Evolutionary conservation across 2,329 filamentous ascomycete genomes (phyloP), one percentile per base, ranked within the genome.

Genomic region (Sporothrix schenckii): DNA sequence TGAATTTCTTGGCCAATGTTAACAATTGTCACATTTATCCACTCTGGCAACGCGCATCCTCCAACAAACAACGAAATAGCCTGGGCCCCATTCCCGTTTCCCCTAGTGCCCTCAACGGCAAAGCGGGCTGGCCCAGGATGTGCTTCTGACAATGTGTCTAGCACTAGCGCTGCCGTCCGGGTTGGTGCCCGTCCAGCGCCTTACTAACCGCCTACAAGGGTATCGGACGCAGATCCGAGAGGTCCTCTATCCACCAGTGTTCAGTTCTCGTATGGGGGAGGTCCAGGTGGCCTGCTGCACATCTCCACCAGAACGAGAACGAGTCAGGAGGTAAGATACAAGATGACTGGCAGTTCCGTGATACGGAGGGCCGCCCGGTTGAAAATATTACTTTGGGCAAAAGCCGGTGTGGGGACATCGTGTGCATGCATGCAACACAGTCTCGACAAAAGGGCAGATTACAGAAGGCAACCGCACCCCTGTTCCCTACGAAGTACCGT

Each of bases 71-170:
- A 16, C 24, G 52, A 50, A 52, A 24, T 39, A 34, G 19, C 27
- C 44, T 66, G 63, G 34, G 6, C 41, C 66, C 66, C 52, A 68
- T 49, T 66, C 39, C 65, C 66, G 39, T 52, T 56, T 56, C 66
- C 66, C 66, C 66, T 61, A 69, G 66, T 54, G 66, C 54, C 66
- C 24, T 69, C 41, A 13, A 41, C 66, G 53, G 66, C 41, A 68
- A 54, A 21, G 66, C 66, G 54, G 53, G 52, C 66, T 60, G 47
- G 52, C 41, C 27, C 66, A 41, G 54, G 53, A 10, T 24, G 54
- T 58, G 66, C 53, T 50, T 69, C 21, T 69, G 66, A 52, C 54
- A 61, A 52, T 61, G 54, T 19, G 54, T 19, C 41, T 52, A 52
- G 66, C 66, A 41, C 66, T 60, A 61, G 66, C 34, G 53, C 54